phyloP scores from a whole-genome alignment of 371 early-diverging fungal species.

The Mucor velutinosus region DNA sequence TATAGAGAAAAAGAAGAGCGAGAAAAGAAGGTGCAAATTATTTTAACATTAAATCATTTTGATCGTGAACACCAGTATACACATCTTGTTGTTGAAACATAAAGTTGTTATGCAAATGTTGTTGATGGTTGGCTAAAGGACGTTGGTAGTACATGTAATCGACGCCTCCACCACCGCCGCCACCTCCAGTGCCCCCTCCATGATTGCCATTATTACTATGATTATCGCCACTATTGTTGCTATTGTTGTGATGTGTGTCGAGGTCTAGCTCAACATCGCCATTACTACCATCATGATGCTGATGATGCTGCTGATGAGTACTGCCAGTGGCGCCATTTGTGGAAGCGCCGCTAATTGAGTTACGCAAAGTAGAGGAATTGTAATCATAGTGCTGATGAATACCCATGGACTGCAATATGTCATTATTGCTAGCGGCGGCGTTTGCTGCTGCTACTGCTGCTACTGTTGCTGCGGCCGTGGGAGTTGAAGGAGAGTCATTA shows the following conservation, averaged over 20 bases:
- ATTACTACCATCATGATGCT: not conserved
- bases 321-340: not conserved
- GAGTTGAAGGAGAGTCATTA: not conserved
- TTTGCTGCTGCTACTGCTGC: not conserved
- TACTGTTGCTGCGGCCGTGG: not conserved
- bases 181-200: not conserved
- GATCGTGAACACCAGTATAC: not conserved
- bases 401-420: conserved; percentile 10
- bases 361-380: not conserved
- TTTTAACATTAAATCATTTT: not conserved
- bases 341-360: not conserved
- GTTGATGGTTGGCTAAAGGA: not conserved
- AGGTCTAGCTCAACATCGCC: not conserved
- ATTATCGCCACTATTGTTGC: not conserved
- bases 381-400: conserved; percentile 8
- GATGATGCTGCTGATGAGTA: not conserved
- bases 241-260: not conserved
- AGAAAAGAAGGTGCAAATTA: not conserved
- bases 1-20: not conserved
- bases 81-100: not conserved
- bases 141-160: conserved; percentile 1
- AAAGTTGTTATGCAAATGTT: not conserved
- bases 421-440: not conserved
- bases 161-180: not conserved
- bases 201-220: not conserved